These are phyloP conservation scores for Eucalyptus rudis DNA, from an alignment of 345 rosid species.

Conservation along the genomic window DNA sequence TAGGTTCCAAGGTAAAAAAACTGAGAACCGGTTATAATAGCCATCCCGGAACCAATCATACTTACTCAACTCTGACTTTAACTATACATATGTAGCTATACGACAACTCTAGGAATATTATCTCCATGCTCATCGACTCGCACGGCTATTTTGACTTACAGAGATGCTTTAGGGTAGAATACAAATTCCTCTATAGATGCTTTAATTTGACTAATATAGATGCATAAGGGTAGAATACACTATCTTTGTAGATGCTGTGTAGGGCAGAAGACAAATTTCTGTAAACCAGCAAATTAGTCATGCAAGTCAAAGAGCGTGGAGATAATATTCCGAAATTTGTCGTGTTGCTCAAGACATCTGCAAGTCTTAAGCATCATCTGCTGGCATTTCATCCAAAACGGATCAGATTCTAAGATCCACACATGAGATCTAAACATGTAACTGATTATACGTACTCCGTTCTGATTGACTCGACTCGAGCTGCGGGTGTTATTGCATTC, in stretches of 20 bases:
- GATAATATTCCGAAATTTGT: not conserved
- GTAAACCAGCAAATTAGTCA: not conserved
- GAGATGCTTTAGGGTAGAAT: not conserved
- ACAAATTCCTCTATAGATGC: not conserved
- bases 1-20: too few relatives aligned
- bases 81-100: not conserved
- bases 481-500: not conserved
- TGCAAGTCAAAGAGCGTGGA: not conserved
- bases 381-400: not conserved
- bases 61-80: not conserved
- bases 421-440: not conserved
- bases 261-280: not conserved
- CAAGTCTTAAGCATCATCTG: not conserved
- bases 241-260: not conserved
- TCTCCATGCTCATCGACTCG: not conserved
- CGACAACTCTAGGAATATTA: not conserved
- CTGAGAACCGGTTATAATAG: too few relatives aligned
- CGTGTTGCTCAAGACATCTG: not conserved
- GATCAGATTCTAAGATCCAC: not conserved
- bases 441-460: not conserved
- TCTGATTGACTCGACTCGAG: not conserved
- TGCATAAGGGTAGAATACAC: not conserved
- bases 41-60: rapidly evolving
- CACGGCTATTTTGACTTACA: not conserved
- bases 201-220: not conserved